Evolutionary conservation across 345 rosid species (phyloP), one percentile per base, ranked within the genome.

Genomic region (Hevea brasiliensis): DNA sequence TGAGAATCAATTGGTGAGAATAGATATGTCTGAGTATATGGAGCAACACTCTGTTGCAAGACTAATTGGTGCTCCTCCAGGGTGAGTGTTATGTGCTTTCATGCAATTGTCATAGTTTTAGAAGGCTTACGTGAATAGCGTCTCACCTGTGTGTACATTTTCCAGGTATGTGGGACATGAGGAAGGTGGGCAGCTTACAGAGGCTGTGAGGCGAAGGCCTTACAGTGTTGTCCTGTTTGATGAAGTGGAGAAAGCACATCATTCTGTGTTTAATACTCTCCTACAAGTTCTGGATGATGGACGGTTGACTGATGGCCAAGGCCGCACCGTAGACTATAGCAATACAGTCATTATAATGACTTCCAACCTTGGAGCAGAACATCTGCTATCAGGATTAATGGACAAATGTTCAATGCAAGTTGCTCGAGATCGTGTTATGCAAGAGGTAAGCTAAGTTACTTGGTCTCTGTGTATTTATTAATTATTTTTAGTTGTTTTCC

Each of bases 281-380:
- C 97, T 94, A 15, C 98, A 94, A 75, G 98, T 94, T 24, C 70
- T 94, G 79, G 98, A 94, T 68, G 98, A 92, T 56, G 98, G 98
- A 57, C 79, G 98, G 62, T 71, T 90, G 56, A 94, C 98, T 1
- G 98, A 94, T 15, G 97, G 98, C 0, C 98, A 94, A 81, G 98
- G 98, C 24, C 89, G 97, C 44, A 94, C 95, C 0, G 97, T 94
- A 0, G 95, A 94, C 65, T 94, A 90, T 58, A 83, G 91, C 61
- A 92, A 90, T 24, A 85, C 97, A 0, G 92, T 94, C 27, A 90
- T 94, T 15, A 89, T 94, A 65, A 89, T 94, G 99, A 94, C 99
- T 0, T 94, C 99, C 0, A 92, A 94, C 82, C 94, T 94, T 17
- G 98, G 98, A 5, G 97, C 97, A 0, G 99, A 94, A 59, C 92